Percentiles rank a stretch among this genome's conserved stretches.
Conservation (phyloP, 2,329 filamentous ascomycete species). For the Trichothecium roseum region DNA sequence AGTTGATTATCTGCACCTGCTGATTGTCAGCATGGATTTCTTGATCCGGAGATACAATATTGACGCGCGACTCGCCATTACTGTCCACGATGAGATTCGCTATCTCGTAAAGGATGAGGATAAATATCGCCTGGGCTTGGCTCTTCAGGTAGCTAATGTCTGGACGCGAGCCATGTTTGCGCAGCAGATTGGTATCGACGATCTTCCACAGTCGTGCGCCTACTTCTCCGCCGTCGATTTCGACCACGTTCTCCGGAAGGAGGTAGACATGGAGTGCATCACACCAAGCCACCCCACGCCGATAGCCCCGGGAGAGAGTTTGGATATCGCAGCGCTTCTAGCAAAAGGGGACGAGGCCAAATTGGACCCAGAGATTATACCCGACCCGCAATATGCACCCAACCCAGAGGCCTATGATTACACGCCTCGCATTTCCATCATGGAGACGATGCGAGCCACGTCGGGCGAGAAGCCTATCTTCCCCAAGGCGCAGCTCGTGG, state of each 20-base stretch:
- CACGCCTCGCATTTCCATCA: slow-evolving; percentile 62
- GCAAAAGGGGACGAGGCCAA: slow-evolving; percentile 57
- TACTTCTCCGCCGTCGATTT: slow-evolving; percentile 96
- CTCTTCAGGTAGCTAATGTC: slow-evolving; percentile 83
- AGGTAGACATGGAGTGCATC: slow-evolving; percentile 95
- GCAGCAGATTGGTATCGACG: slow-evolving; percentile 91
- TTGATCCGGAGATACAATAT: slow-evolving; percentile 78
- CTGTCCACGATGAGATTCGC: slow-evolving; percentile 94
- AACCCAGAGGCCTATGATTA: slow-evolving; percentile 55
- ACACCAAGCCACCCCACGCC: slow-evolving; percentile 74
- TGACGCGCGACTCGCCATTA: slow-evolving; percentile 76
- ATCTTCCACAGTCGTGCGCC: slow-evolving; percentile 86
- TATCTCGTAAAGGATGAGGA: slow-evolving; percentile 82
- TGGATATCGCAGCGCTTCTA: slow-evolving; percentile 75
- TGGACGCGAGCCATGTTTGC: slow-evolving; percentile 98
- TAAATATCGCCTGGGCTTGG: slow-evolving; percentile 83
- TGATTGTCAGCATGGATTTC: slow-evolving; percentile 93
- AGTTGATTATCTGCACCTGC: slow-evolving; percentile 90
- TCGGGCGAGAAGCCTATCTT: slow-evolving; percentile 42
- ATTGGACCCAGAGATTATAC: slow-evolving; percentile 55
- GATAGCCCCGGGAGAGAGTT: slow-evolving; percentile 75
- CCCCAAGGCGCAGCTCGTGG: slow-evolving; percentile 75
- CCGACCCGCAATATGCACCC: slow-evolving; percentile 41
- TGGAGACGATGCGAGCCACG: slow-evolving; percentile 55
- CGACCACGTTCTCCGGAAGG: slow-evolving; percentile 90